Base-by-base conservation (phyloP, 306 rosid genomes). In the Amphicarpaea edgeworthii region DNA sequence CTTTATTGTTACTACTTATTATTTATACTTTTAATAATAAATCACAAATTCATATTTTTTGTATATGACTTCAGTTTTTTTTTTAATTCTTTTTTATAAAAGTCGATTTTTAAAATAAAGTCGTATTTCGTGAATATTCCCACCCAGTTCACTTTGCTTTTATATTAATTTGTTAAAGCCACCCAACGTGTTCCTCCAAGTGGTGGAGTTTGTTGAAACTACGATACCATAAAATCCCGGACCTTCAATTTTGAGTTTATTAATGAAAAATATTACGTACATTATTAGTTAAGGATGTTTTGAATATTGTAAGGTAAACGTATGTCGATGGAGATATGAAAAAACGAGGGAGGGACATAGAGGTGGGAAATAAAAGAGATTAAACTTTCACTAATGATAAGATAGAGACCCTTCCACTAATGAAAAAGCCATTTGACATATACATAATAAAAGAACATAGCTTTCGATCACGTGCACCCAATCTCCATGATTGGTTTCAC, bases 321-420 rank as follows among this genome's bases (percentile, higher is more conserved):
- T 34, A 7, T 6, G 9, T 6, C 4, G 40, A n/a, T n/a, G 40
- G 40, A 34, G 40, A 34, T 34, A 34, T n/a, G 40, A 16, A 69
- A 84, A 51, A 67, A 54, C 3, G 6, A 65, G 19, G 7, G 46
- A 62, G 24, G 45, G 23, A 28, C 23, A 32, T n/a, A 17, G 32
- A 50, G 41, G 54, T 1, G 12, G 41, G 68, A 17, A 38, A 43
- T 9, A 12, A 9, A 43, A 49, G 19, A 45, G 58, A 55, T 57
- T 26, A 28, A 68, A 24, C 45, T 30, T 73, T 43, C 45, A 72
- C 74, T 73, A 67, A 83, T 78, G 72, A 84, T 84, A 76, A 80
- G 87, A 77, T 72, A 67, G 78, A 77, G 88, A 82, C 83, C 34
- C 67, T 65, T 54, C 79, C 86, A 79, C 86, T 70, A 66, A 80